Evolutionary conservation across 768 basidiomycete genomes (phyloP), one percentile per base, ranked within the genome.

Genomic region (Rhizopogon vulgaris): DNA sequence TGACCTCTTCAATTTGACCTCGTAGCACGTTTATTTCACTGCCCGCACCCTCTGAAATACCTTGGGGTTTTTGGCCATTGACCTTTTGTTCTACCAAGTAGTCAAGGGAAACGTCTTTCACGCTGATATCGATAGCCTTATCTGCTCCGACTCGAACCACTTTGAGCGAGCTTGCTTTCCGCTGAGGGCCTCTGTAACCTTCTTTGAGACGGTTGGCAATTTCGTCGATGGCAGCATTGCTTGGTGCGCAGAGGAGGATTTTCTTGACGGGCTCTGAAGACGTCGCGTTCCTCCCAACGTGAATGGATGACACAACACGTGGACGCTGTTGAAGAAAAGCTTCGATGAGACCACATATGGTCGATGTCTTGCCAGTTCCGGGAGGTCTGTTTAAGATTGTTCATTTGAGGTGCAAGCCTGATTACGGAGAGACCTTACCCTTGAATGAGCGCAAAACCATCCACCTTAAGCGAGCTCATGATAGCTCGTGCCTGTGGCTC

Each of bases 171-270:
- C 78, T 68, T 9, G 75, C 69, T 45, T 70, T 70, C 41, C 80
- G 83, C 32, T 77, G 73, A 22, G 80, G 67, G 25, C 78, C 76
- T 50, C 82, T 76, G 41, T 84, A 80, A n/a, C 87, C 84, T 48
- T 88, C 84, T 63, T 87, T 90, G 43, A 99, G 71, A 38, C 96
- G 86, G 60, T 82, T 78, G 6, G 91, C 90, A 15, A 99, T 85
- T 72, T 99, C 96, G 62, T 99, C 94, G 38, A 99, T 94, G 24
- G 96, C 96, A 15, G 96, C 96, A 68, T 99, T 99, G 70, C 91
- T 94, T 2, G 96, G 96, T 0, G 96, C 96, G 62, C 96, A 99
- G 36, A 99, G 75, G 15, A 99, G 78, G 39, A 98, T 75, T 63
- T 87, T 88, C 54, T 87, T 83, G 12, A 77, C 71, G 1, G 78